phyloP scores from a whole-genome alignment of 352 stramenopile species.

The Pythium brassicae region DNA sequence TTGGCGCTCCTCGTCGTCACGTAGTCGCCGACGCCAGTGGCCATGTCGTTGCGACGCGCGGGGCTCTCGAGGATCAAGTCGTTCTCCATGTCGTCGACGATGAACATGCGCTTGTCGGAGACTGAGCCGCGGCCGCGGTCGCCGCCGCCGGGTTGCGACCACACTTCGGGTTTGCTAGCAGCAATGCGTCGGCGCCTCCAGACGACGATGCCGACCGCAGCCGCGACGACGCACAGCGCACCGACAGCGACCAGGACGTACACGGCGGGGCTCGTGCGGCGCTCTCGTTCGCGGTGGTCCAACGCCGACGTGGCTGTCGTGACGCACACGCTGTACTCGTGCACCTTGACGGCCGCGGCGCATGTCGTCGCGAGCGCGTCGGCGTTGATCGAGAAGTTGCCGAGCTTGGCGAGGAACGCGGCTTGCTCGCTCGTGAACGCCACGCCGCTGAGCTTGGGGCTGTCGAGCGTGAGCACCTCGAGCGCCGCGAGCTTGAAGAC shows the following conservation, averaged over 20 bases:
- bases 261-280: neutral
- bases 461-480: constrained; percentile 18
- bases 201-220: neutral
- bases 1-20: constrained; percentile 6
- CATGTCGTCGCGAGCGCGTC: constrained; percentile 21
- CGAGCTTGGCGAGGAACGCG: constrained; percentile 21
- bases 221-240: constrained; percentile 2
- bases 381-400: constrained; percentile 25
- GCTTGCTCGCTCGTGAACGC: constrained; percentile 22
- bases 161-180: neutral
- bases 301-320: neutral
- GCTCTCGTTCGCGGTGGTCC: neutral
- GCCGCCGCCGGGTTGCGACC: neutral
- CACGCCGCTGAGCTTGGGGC: constrained; percentile 15
- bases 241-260: constrained; percentile 5
- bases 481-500: constrained; percentile 20
- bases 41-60: neutral
- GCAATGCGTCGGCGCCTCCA: neutral
- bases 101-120: constrained; percentile 16
- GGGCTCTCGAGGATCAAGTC: constrained; percentile 14
- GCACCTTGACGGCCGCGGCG: neutral
- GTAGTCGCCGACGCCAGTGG: neutral
- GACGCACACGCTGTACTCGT: constrained; percentile 26
- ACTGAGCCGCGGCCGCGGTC: neutral
- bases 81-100: constrained; percentile 11